phyloP scores from a whole-genome alignment of 2,329 filamentous ascomycete species.

The Alternaria rosae region DNA sequence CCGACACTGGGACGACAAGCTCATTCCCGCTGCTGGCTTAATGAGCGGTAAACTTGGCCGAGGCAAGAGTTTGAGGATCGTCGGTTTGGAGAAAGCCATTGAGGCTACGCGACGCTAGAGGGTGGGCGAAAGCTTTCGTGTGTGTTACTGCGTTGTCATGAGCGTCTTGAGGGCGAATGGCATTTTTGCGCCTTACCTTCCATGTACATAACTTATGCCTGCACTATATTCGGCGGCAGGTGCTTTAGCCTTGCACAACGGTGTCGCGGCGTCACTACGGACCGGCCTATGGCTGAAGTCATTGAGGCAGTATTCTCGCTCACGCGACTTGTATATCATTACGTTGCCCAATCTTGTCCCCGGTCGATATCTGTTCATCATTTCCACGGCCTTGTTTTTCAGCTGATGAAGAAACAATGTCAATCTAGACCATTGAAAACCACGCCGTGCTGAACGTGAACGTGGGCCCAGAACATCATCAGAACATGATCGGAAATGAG shows the following conservation, averaged over 20 bases:
- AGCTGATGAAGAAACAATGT: neutral
- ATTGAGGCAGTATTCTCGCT: neutral
- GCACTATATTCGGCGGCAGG: constrained; percentile 1
- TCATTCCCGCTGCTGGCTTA: constrained; percentile 47
- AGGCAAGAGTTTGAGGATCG: constrained; percentile 51
- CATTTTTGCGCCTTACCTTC: constrained; percentile 8
- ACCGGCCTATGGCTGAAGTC: neutral
- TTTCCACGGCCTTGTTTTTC: neutral
- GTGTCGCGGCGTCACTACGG: constrained; percentile 10
- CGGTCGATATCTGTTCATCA: neutral
- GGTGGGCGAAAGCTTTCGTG: neutral
- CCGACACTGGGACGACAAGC: constrained; percentile 53
- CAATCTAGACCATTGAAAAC: neutral
- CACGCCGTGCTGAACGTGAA: neutral
- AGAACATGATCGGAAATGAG: neutral
- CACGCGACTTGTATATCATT: neutral
- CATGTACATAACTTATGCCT: constrained; percentile 13
- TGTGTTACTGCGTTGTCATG: neutral
- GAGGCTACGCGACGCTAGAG: constrained; percentile 41
- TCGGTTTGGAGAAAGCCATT: constrained; percentile 51
- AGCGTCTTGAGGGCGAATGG: neutral
- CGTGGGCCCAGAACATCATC: neutral
- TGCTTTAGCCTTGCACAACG: constrained; percentile 1
- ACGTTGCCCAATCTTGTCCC: neutral
- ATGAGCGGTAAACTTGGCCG: constrained; percentile 50